Conservation (phyloP, 345 rosid species). For the Syzygium grande region DNA sequence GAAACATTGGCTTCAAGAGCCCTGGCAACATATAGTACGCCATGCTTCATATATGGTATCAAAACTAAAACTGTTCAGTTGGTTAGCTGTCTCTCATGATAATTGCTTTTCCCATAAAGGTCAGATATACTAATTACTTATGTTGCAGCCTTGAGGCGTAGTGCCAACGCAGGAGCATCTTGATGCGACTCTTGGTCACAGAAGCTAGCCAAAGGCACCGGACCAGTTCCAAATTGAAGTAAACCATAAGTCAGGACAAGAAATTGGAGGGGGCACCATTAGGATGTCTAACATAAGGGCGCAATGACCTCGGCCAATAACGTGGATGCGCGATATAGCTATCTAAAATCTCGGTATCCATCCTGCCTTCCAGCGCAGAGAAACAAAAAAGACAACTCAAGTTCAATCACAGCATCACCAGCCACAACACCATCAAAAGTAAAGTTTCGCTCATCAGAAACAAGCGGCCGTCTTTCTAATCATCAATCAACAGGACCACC, state of each 20-base stretch:
- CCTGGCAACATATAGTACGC: neutral
- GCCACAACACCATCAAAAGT: neutral
- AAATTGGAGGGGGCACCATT: neutral
- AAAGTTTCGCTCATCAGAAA: neutral
- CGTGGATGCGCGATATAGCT: neutral
- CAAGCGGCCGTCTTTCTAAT: neutral
- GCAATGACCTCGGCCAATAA: neutral
- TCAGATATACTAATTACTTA: neutral
- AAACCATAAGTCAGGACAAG: neutral
- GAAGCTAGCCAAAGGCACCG: neutral
- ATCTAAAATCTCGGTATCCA: neutral
- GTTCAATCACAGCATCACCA: neutral
- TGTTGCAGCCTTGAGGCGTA: neutral
- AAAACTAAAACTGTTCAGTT: neutral
- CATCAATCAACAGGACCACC: neutral
- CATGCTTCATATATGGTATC: neutral
- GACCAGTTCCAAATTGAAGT: neutral
- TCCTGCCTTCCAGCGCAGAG: neutral
- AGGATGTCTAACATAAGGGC: neutral
- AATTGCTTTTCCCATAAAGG: neutral
- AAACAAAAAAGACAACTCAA: neutral
- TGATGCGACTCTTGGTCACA: neutral
- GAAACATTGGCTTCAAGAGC: constrained; percentile 10
- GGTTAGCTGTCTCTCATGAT: neutral
- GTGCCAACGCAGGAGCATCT: neutral